Evolutionary conservation across 306 rosid genomes (phyloP).

Genomic region (Malus fusca): DNA sequence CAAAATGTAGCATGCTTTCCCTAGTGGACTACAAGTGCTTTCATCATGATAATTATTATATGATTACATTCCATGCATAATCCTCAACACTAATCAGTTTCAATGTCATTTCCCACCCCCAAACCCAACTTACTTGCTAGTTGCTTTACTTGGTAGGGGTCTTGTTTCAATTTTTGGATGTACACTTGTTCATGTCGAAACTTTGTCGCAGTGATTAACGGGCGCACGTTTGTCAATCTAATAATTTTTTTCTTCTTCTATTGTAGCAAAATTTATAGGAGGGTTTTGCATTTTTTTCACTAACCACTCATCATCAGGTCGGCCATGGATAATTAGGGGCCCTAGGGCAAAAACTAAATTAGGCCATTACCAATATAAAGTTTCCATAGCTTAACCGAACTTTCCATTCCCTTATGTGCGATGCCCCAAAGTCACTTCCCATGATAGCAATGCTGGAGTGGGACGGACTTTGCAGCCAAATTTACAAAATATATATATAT

Average conservation of each 20-base stretch:
- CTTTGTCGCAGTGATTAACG: conserved; percentile 19
- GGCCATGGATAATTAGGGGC: too few relatives aligned
- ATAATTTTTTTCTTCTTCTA: neutral
- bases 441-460: too few relatives aligned
- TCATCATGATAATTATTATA: neutral
- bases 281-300: neutral
- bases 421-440: too few relatives aligned
- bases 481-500: too few relatives aligned
- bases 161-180: neutral
- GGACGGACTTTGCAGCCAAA: too few relatives aligned
- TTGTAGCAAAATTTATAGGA: neutral
- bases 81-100: conserved; percentile 8
- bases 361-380: too few relatives aligned
- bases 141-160: neutral
- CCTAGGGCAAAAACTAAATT: too few relatives aligned
- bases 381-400: too few relatives aligned
- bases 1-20: neutral
- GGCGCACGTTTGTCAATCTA: neutral
- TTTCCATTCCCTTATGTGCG: too few relatives aligned
- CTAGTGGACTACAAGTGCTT: conserved; percentile 13
- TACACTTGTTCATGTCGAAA: neutral
- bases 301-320: too few relatives aligned
- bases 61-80: conserved; percentile 4
- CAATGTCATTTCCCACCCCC: conserved; percentile 10
- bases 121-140: neutral